Conservation (phyloP, 345 rosid genomes). For the Acer negundo region DNA sequence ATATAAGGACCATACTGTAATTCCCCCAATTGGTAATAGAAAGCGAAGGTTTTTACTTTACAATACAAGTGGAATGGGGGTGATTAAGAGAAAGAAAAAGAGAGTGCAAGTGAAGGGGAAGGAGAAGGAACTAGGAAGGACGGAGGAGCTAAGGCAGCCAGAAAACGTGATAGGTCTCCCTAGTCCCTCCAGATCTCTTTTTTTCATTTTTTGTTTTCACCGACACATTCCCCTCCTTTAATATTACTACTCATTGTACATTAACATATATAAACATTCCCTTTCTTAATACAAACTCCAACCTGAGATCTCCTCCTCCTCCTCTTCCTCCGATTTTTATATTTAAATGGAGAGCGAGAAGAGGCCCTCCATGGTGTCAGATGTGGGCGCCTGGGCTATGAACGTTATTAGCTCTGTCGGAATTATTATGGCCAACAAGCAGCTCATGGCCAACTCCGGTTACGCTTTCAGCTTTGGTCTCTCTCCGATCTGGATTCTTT, state of each 20-base stretch:
- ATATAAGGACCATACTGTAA: too few species aligned
- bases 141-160: background rate
- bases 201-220: background rate
- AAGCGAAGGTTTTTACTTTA: background rate
- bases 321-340: background rate
- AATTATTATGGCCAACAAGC: conserved; percentile 96
- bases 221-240: too few species aligned
- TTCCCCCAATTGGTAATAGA: background rate
- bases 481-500: conserved; percentile 19
- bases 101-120: conserved; percentile 1
- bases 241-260: background rate
- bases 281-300: background rate
- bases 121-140: conserved; percentile 10
- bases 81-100: conserved; percentile 12
- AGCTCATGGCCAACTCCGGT: conserved; percentile 83
- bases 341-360: conserved; percentile 52
- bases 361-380: conserved; percentile 71
- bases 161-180: background rate
- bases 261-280: background rate
- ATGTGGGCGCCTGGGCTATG: conserved; percentile 96
- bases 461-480: conserved; percentile 82
- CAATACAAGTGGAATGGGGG: too few species aligned
- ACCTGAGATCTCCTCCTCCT: conserved; percentile 6
- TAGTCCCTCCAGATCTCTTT: conserved; percentile 13
- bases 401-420: conserved; percentile 91